Evolutionary conservation across 495 filamentous ascomycete genomes (phyloP).

Genomic region (Jackrogersella minutella): DNA sequence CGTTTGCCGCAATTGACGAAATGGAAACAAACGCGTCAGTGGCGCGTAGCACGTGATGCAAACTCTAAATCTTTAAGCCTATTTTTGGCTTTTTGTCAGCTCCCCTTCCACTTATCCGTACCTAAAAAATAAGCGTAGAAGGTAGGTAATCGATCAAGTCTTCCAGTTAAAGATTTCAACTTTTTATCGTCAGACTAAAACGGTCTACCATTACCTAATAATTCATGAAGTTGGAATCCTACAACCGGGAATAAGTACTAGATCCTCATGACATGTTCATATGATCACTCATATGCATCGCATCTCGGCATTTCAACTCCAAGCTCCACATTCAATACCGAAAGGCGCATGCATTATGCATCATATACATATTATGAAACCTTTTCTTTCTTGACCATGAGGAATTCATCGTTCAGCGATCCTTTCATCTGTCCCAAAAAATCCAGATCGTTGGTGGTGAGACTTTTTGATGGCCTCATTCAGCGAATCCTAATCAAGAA

Average conservation of each 20-base stretch:
- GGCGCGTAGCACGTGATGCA: slow-evolving; percentile 31
- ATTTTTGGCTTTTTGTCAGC: no score
- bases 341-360: slow-evolving; percentile 5
- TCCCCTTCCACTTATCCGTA: no score
- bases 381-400: background rate
- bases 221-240: background rate
- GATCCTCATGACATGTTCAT: no score
- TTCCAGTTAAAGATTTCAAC: no score
- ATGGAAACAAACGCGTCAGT: slow-evolving; percentile 16
- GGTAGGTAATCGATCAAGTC: no score
- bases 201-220: no score
- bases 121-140: no score
- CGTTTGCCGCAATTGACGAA: background rate
- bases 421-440: background rate
- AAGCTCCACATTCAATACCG: background rate
- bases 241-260: no score
- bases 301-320: background rate
- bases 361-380: slow-evolving; percentile 4
- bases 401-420: background rate
- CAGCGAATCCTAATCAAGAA: background rate
- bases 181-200: no score
- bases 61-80: background rate
- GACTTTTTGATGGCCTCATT: slow-evolving; percentile 13
- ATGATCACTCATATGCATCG: slow-evolving; percentile 1
- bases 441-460: slow-evolving; percentile 3